Evolutionary conservation across 2,329 filamentous ascomycete species (phyloP).

Genomic region (Cytospora mali): DNA sequence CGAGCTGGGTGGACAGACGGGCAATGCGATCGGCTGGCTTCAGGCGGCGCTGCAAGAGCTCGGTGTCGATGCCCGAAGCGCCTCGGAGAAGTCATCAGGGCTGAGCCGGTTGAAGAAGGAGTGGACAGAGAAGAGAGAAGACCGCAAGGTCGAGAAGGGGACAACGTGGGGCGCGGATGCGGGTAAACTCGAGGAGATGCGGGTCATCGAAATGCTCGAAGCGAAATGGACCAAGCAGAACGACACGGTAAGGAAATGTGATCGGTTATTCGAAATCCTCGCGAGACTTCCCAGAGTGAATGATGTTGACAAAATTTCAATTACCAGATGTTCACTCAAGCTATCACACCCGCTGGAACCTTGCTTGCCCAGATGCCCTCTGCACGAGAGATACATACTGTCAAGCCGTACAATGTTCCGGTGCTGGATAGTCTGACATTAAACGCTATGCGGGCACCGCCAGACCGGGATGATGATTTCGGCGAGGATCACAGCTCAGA

Average conservation of each 20-base stretch:
- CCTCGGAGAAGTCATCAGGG: slow-evolving; percentile 56
- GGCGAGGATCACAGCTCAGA: slow-evolving; percentile 45
- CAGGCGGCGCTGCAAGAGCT: slow-evolving; percentile 75
- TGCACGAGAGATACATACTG: slow-evolving; percentile 79
- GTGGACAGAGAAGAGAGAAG: slow-evolving; percentile 76
- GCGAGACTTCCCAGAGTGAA: not conserved
- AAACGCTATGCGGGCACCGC: slow-evolving; percentile 60
- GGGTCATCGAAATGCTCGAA: slow-evolving; percentile 84
- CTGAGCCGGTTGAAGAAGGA: slow-evolving; percentile 71
- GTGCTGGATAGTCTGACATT: slow-evolving; percentile 66
- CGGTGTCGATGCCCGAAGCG: slow-evolving; percentile 59
- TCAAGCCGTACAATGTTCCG: slow-evolving; percentile 69
- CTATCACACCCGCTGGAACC: slow-evolving; percentile 70
- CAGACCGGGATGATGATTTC: slow-evolving; percentile 48
- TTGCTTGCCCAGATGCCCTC: slow-evolving; percentile 81
- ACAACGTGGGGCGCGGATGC: slow-evolving; percentile 79
- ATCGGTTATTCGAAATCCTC: not conserved
- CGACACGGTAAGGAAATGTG: slow-evolving; percentile 69
- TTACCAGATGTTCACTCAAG: slow-evolving; percentile 77
- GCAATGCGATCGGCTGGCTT: slow-evolving; percentile 85
- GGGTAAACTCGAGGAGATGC: slow-evolving; percentile 79
- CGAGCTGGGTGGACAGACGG: slow-evolving; percentile 78
- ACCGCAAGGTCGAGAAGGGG: slow-evolving; percentile 75
- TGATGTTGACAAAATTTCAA: slow-evolving; percentile 1
- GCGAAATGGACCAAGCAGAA: slow-evolving; percentile 92